These are phyloP conservation scores for Phytophthora kernoviae DNA, from an alignment of 352 stramenopile genomes.

Conservation along the genomic window DNA sequence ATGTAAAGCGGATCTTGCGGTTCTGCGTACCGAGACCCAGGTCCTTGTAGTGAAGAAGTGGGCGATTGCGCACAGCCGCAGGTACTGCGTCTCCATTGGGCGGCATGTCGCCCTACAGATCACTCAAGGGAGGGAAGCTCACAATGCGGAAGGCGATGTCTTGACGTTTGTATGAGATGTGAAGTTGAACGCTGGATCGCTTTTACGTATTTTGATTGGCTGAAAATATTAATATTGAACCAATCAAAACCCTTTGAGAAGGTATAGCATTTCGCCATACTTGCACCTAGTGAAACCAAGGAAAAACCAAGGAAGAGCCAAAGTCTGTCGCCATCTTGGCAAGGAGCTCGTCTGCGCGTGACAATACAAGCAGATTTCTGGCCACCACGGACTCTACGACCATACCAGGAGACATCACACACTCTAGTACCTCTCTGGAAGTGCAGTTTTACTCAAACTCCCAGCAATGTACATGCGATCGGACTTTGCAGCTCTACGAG, in stretches of 20 bases:
- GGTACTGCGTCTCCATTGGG: constrained; percentile 18
- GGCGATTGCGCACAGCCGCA: constrained; percentile 40
- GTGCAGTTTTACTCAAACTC: not conserved
- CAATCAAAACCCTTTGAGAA: not conserved
- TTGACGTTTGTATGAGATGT: constrained; percentile 15
- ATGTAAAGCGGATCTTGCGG: constrained; percentile 76
- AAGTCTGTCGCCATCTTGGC: no score
- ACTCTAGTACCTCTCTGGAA: not conserved
- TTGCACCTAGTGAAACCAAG: not conserved
- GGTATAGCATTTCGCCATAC: no score
- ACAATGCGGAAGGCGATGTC: constrained; percentile 1
- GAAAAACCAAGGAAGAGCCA: not conserved
- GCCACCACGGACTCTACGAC: not conserved
- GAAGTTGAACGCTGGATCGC: constrained; percentile 8
- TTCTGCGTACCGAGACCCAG: constrained; percentile 60
- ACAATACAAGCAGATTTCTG: not conserved
- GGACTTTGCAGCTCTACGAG: constrained; percentile 76
- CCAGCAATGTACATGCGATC: constrained; percentile 71
- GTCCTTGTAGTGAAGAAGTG: constrained; percentile 79
- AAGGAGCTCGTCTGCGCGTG: not conserved
- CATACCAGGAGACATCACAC: not conserved
- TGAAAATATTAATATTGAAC: not conserved
- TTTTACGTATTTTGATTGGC: not conserved
- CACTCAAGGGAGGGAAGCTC: no score
- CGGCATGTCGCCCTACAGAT: constrained; percentile 13